Conservation (phyloP, 1,139 yeast species). For the Candida sojae region DNA sequence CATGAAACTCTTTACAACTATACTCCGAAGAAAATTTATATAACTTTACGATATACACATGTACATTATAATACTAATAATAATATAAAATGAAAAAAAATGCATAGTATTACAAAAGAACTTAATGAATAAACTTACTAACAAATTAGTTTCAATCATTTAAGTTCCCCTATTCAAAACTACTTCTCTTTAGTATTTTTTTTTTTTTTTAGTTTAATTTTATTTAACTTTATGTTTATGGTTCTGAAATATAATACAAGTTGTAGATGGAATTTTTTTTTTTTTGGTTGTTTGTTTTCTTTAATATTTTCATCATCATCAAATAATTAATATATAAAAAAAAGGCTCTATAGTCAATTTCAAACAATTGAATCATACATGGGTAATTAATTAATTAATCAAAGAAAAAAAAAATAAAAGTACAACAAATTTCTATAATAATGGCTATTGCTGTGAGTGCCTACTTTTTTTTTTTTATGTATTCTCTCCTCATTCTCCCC, state of each 20-base stretch:
- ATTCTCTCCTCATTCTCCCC: no score
- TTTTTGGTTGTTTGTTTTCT: neutral
- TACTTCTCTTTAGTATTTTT: neutral
- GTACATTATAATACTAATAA: neutral
- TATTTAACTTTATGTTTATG: neutral
- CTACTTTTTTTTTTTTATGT: neutral
- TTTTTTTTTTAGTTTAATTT: neutral
- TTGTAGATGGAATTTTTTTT: neutral
- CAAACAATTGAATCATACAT: neutral
- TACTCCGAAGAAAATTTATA: no score
- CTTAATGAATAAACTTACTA: no score
- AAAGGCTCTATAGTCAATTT: neutral
- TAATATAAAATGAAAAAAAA: neutral
- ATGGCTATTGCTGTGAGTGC: neutral
- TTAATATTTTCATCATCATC: slow-evolving; percentile 1
- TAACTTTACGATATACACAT: no score
- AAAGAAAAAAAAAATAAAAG: neutral
- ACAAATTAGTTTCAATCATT: no score
- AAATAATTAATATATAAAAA: neutral
- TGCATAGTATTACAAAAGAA: no score
- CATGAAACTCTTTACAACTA: no score
- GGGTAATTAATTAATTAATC: neutral
- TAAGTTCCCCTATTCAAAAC: neutral
- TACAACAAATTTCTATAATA: neutral
- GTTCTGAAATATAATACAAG: neutral